phyloP scores from a whole-genome alignment of 169 alveolate genomes.

The Condylostoma magnum region DNA sequence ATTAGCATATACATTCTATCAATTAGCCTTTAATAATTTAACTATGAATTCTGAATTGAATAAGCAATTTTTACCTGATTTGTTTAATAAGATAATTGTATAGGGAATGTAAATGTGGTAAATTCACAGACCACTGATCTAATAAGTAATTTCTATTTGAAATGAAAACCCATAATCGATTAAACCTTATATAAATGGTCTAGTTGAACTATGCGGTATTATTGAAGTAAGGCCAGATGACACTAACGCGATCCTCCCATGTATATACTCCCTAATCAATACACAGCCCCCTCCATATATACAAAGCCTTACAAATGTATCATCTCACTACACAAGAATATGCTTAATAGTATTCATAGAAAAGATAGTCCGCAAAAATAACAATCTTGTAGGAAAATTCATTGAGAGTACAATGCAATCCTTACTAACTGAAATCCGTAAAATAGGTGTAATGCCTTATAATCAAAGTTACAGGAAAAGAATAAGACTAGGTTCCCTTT shows the following conservation, averaged over 20 bases:
- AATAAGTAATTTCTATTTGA: conserved; percentile 22
- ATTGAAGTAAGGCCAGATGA: conserved; percentile 38
- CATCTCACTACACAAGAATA: conserved; percentile 40
- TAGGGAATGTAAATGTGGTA: conserved; percentile 41
- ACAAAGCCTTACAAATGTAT: conserved; percentile 21
- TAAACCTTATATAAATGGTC: conserved; percentile 15
- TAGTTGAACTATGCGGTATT: conserved; percentile 21
- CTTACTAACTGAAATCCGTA: not conserved
- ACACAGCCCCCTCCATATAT: conserved; percentile 25
- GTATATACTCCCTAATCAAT: conserved; percentile 10
- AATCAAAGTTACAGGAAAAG: conserved; percentile 28
- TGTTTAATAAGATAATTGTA: conserved; percentile 30
- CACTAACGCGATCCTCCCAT: conserved; percentile 28
- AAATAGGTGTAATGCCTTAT: conserved; percentile 37
- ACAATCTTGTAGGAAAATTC: too few relatives aligned
- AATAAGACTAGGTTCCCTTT: conserved; percentile 35
- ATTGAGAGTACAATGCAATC: too few relatives aligned
- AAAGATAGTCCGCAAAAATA: not conserved
- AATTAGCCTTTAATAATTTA: not conserved
- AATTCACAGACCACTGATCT: conserved; percentile 16
- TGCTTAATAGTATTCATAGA: not conserved
- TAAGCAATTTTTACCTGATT: not conserved
- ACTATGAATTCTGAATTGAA: not conserved
- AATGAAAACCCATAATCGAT: conserved; percentile 13
- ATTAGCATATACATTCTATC: not conserved